Conservation (phyloP, 2,329 filamentous ascomycete genomes). For the Emericellopsis atlantica region DNA sequence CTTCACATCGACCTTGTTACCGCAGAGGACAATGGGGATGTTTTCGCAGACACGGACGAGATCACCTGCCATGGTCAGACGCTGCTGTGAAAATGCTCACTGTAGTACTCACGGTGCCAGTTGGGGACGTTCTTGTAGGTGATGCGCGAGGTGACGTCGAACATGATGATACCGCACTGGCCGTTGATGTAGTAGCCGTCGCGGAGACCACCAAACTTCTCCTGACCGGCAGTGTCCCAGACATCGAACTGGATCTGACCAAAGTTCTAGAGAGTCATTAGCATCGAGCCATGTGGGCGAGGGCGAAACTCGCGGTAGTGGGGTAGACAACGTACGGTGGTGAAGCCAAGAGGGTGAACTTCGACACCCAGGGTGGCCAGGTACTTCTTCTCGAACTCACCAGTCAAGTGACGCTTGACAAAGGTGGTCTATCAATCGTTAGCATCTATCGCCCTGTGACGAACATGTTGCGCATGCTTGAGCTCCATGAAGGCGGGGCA, state of each 20-base stretch:
- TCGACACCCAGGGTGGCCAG: conserved; percentile 99
- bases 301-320: conserved; percentile 5
- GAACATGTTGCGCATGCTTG: not conserved
- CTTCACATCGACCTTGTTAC: conserved; percentile 99
- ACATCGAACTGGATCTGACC: conserved; percentile 97
- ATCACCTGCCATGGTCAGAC: conserved; percentile 51
- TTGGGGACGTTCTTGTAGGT: conserved; percentile 99
- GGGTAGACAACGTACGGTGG: conserved; percentile 60
- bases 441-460: not conserved
- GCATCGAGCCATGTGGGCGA: conserved; percentile 7
- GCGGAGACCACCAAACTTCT: conserved; percentile 98
- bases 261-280: conserved; percentile 55
- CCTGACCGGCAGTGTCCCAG: conserved; percentile 97
- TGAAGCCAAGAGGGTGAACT: conserved; percentile 96
- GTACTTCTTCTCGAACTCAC: conserved; percentile 99
- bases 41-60: conserved; percentile 98
- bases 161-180: conserved; percentile 99
- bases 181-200: conserved; percentile 99
- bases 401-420: conserved; percentile 99
- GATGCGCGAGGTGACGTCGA: conserved; percentile 97
- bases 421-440: conserved; percentile 70
- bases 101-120: conserved; percentile 81
- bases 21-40: conserved; percentile 94
- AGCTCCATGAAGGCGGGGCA: conserved; percentile 1
- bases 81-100: not conserved